phyloP scores from a whole-genome alignment of 139 green algal species.

The Chlamydomonas schloesseri region DNA sequence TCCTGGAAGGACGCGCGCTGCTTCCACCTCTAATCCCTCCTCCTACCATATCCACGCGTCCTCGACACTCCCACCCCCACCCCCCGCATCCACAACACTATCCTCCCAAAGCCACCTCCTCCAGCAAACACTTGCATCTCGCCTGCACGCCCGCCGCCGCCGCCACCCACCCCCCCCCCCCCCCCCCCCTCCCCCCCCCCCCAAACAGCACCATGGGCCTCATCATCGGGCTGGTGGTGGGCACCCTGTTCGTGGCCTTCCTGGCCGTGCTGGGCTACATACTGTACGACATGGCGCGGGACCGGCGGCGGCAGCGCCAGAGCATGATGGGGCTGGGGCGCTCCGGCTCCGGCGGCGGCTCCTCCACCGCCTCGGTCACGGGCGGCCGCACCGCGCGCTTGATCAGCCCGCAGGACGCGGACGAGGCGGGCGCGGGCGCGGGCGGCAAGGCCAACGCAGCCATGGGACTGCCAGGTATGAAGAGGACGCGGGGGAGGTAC shows the following conservation, averaged over 20 bases:
- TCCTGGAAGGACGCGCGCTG: no score
- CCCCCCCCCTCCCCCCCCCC: no score
- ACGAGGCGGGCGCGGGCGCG: no score
- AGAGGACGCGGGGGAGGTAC: no score
- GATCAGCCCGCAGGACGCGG: not conserved
- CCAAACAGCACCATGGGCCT: conserved; percentile 1
- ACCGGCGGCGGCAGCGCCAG: not conserved
- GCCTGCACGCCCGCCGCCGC: no score
- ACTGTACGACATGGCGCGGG: not conserved
- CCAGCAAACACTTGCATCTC: no score
- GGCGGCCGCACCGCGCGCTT: not conserved
- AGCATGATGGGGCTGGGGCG: not conserved
- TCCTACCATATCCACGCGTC: no score
- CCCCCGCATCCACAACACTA: no score
- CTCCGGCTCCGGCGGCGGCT: not conserved
- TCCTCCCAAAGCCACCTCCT: no score
- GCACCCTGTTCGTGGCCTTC: conserved; percentile 6
- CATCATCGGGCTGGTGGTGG: conserved; percentile 25
- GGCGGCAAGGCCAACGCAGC: not conserved
- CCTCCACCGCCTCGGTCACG: not conserved
- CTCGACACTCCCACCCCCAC: no score
- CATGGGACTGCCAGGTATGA: not conserved
- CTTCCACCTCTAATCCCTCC: no score
- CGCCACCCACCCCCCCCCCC: no score
- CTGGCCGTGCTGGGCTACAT: conserved; percentile 8